Conservation (phyloP, 2,329 filamentous ascomycete genomes). For the Xylaria sp. region DNA sequence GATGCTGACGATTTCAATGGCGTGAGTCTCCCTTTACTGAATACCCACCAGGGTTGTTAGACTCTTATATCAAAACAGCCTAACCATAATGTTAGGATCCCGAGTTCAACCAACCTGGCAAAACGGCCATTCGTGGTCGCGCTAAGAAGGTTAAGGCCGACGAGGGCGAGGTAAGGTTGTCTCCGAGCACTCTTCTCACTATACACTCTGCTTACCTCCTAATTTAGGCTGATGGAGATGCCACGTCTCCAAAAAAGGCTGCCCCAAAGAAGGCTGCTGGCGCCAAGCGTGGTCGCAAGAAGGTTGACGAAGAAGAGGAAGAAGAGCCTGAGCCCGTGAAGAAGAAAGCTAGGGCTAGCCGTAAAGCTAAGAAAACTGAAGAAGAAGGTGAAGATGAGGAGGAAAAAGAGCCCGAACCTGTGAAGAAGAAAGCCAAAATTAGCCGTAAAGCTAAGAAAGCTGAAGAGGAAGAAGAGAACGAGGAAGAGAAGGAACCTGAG, state of each 20-base stretch:
- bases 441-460: conserved; percentile 23
- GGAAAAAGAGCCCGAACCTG: conserved; percentile 45
- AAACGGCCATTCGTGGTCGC: conserved; percentile 69
- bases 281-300: conserved; percentile 54
- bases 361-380: conserved; percentile 22
- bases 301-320: conserved; percentile 45
- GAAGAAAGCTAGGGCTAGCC: conserved; percentile 53
- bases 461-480: conserved; percentile 37
- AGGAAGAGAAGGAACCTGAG: conserved; percentile 42
- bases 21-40: conserved; percentile 63
- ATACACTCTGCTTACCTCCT: conserved; percentile 25
- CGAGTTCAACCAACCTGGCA: conserved; percentile 76
- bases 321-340: conserved; percentile 51
- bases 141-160: conserved; percentile 52
- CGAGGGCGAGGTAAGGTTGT: conserved; percentile 49
- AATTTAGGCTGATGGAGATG: conserved; percentile 41
- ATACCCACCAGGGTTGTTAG: not conserved
- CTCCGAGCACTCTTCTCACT: conserved; percentile 23
- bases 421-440: conserved; percentile 55
- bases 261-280: conserved; percentile 42
- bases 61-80: conserved; percentile 13
- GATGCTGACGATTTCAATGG: conserved; percentile 89
- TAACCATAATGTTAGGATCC: conserved; percentile 66
- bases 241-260: conserved; percentile 48
- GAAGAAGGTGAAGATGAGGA: conserved; percentile 40